Percentiles rank a stretch among this genome's conserved stretches.
Conservation (phyloP, 352 stramenopile genomes). For the Pythium aquatile region DNA sequence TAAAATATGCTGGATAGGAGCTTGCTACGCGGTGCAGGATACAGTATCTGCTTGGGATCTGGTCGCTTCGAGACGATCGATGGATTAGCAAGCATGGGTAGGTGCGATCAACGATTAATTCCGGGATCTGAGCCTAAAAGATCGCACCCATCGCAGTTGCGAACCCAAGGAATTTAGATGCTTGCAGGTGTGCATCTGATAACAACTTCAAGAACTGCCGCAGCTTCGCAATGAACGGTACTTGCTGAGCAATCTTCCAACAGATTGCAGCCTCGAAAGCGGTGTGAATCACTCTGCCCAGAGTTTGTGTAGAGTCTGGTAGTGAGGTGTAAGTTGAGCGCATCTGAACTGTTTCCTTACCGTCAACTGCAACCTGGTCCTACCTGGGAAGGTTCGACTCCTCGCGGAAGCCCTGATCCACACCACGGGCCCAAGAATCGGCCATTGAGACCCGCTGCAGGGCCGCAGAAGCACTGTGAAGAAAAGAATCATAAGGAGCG, state of each 20-base stretch:
- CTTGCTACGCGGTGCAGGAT: background rate
- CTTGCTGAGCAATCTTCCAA: background rate
- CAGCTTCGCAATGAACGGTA: background rate
- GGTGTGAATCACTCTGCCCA: no score
- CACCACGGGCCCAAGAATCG: no score
- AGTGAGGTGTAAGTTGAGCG: background rate
- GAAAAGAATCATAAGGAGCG: no score
- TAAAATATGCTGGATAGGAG: no score
- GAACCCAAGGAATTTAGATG: background rate
- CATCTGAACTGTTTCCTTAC: background rate
- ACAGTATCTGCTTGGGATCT: no score
- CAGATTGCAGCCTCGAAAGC: background rate
- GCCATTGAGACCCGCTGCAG: no score
- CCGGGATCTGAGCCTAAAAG: conserved; percentile 1
- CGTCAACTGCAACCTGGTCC: conserved; percentile 2
- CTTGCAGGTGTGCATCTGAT: background rate
- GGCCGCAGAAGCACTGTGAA: no score
- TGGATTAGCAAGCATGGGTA: background rate
- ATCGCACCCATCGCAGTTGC: conserved; percentile 2
- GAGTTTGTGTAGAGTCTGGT: no score
- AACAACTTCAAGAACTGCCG: conserved; percentile 1
- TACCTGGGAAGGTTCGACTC: background rate
- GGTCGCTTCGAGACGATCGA: background rate
- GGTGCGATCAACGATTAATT: conserved; percentile 4
- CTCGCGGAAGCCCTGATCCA: no score